Evolutionary conservation across 2,329 filamentous ascomycete species (phyloP).

Genomic region (Aureobasidium lini): DNA sequence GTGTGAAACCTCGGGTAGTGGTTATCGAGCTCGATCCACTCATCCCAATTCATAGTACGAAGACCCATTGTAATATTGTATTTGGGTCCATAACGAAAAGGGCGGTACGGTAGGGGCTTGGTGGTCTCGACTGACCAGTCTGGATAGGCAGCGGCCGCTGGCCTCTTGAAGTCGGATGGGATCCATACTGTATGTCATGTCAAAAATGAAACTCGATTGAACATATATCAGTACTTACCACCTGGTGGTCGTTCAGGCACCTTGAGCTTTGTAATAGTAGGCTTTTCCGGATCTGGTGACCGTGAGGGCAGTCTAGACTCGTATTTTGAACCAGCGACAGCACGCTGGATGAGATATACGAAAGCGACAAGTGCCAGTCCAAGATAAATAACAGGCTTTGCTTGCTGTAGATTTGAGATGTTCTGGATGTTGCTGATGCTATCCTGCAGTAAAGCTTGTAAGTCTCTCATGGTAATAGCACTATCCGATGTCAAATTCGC

Average conservation of each 20-base stretch:
- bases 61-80: conserved; percentile 74
- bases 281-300: conserved; percentile 42
- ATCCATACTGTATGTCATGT: conserved; percentile 42
- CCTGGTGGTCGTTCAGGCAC: conserved; percentile 36
- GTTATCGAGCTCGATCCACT: conserved; percentile 83
- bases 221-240: conserved; percentile 30
- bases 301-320: conserved; percentile 10
- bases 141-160: conserved; percentile 54
- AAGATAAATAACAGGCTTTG: conserved; percentile 6
- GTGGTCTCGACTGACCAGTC: conserved; percentile 62
- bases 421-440: background rate
- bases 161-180: conserved; percentile 52
- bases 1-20: conserved; percentile 66
- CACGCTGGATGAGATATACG: background rate
- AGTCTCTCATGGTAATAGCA: background rate
- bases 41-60: conserved; percentile 59
- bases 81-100: conserved; percentile 69
- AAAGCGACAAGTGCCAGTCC: conserved; percentile 1
- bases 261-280: conserved; percentile 23
- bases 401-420: background rate
- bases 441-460: background rate
- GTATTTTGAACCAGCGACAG: background rate
- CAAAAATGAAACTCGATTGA: background rate
- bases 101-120: conserved; percentile 68
- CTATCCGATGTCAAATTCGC: background rate